phyloP scores from a whole-genome alignment of 1,284 basidiomycete species.

The Ceratobasidium sp. region DNA sequence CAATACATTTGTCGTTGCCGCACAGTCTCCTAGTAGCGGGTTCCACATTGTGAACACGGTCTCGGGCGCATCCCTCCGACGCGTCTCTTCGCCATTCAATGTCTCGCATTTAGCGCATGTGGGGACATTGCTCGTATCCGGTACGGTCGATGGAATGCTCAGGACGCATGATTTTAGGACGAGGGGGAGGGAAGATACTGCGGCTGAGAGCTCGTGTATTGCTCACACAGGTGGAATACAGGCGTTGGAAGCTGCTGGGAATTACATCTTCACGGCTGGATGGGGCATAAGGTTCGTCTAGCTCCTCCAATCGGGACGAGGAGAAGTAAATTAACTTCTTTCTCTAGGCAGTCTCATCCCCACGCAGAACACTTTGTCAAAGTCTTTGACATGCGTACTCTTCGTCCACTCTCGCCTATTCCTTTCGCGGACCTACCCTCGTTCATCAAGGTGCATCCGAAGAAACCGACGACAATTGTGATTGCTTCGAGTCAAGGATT shows the following conservation, averaged over 20 bases:
- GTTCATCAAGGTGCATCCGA: constrained; percentile 84
- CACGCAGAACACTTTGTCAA: constrained; percentile 91
- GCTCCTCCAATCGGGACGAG: neutral
- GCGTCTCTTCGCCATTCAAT: constrained; percentile 61
- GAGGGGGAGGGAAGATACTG: constrained; percentile 57
- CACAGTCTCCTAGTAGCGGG: constrained; percentile 59
- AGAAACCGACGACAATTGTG: constrained; percentile 75
- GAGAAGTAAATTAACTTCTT: neutral
- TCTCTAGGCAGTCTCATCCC: constrained; percentile 79
- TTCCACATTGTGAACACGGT: constrained; percentile 74
- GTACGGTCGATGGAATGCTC: constrained; percentile 81
- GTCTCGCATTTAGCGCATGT: constrained; percentile 70
- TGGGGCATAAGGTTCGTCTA: constrained; percentile 74
- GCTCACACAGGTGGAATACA: constrained; percentile 83
- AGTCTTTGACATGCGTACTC: constrained; percentile 84
- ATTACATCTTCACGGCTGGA: constrained; percentile 83
- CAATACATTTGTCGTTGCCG: constrained; percentile 62
- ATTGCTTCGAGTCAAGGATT: constrained; percentile 84
- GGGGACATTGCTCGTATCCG: constrained; percentile 71
- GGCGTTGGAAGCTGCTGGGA: constrained; percentile 78
- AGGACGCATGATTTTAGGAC: constrained; percentile 83
- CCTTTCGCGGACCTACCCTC: constrained; percentile 88
- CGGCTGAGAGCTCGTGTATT: constrained; percentile 61
- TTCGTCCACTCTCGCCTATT: constrained; percentile 80
- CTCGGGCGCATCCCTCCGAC: constrained; percentile 70